Evolutionary conservation across 2,329 filamentous ascomycete genomes (phyloP).

Genomic region (Madurella fahalii): DNA sequence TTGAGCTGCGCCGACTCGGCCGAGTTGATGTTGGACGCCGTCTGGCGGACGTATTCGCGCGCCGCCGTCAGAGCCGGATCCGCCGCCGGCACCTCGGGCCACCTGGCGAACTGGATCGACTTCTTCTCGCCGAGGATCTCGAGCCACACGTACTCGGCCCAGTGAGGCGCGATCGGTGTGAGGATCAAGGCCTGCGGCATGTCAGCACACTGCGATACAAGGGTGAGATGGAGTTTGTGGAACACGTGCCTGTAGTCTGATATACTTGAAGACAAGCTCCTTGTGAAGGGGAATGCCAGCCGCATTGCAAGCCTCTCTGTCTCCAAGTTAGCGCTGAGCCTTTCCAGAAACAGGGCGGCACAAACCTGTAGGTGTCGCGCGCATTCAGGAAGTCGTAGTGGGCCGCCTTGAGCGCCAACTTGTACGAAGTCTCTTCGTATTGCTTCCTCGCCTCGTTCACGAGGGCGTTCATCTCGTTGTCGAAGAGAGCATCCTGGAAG

Average conservation of each 20-base stretch:
- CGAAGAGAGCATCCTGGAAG: slow-evolving; percentile 85
- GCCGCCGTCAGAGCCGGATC: slow-evolving; percentile 69
- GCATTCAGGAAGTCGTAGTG: slow-evolving; percentile 90
- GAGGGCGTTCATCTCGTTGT: slow-evolving; percentile 85
- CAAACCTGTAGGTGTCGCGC: slow-evolving; percentile 68
- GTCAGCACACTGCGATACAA: neutral
- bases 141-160: slow-evolving; percentile 89
- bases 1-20: slow-evolving; percentile 80
- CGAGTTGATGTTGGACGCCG: slow-evolving; percentile 75
- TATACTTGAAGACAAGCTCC: slow-evolving; percentile 72
- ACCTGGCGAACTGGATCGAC: slow-evolving; percentile 75
- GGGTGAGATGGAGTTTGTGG: neutral
- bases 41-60: slow-evolving; percentile 63
- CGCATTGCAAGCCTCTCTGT: slow-evolving; percentile 63
- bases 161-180: slow-evolving; percentile 84
- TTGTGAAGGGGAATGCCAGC: slow-evolving; percentile 83
- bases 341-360: neutral
- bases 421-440: slow-evolving; percentile 77
- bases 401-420: slow-evolving; percentile 77
- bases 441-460: slow-evolving; percentile 74
- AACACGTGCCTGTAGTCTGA: slow-evolving; percentile 67
- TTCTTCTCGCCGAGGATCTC: slow-evolving; percentile 76
- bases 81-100: slow-evolving; percentile 64
- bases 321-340: neutral
- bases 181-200: slow-evolving; percentile 49